Evolutionary conservation across 2,329 filamentous ascomycete genomes (phyloP).

Genomic region (Septoria linicola): DNA sequence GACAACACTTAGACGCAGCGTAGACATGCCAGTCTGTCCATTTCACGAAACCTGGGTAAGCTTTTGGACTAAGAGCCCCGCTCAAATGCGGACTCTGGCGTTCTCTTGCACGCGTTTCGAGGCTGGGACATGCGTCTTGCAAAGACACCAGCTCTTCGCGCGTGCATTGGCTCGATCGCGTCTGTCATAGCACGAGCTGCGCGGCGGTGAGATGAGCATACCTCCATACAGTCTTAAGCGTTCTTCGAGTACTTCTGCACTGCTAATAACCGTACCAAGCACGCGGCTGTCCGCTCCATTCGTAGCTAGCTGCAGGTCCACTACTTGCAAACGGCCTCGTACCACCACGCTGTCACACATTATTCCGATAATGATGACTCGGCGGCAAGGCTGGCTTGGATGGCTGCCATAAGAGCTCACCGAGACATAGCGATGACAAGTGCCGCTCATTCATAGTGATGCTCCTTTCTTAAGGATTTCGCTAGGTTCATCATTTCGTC

Average conservation of each 20-base stretch:
- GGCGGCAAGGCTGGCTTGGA: background rate
- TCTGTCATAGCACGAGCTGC: conserved; percentile 1
- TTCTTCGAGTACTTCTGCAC: background rate
- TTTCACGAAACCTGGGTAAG: conserved; percentile 3
- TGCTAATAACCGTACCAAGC: background rate
- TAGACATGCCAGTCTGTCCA: background rate
- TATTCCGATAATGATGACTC: background rate
- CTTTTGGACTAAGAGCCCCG: conserved; percentile 6
- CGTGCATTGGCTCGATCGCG: conserved; percentile 12
- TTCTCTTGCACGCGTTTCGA: background rate
- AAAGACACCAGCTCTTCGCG: background rate
- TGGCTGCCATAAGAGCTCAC: background rate
- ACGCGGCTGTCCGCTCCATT: background rate
- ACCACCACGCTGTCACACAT: background rate
- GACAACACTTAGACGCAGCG: background rate
- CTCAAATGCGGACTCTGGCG: conserved; percentile 3
- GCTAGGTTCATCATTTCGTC: no score
- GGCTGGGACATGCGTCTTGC: conserved; percentile 6
- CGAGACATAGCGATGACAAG: background rate
- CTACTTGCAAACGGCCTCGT: background rate
- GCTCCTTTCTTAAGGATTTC: no score
- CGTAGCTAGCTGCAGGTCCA: background rate
- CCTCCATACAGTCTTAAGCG: background rate
- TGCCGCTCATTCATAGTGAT: no score
- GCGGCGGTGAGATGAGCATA: background rate